Evolutionary conservation across 352 stramenopile species (phyloP).

Genomic region (Globisporangium iwayamae): DNA sequence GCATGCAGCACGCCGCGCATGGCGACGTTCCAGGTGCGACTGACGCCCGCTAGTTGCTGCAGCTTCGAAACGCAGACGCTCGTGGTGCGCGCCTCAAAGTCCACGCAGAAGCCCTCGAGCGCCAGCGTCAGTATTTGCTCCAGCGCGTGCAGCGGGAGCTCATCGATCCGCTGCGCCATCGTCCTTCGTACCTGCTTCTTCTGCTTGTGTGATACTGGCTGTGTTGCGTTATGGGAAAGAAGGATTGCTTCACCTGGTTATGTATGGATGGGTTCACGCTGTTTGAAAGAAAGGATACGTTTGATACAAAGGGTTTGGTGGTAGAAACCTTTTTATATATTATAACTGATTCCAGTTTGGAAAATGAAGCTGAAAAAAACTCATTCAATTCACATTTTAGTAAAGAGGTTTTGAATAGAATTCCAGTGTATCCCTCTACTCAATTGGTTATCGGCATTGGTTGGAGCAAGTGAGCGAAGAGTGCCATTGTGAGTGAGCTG

Average conservation of each 20-base stretch:
- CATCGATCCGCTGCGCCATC: slow-evolving; percentile 2
- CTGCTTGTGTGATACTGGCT: not conserved
- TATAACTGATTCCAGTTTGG: too few relatives aligned
- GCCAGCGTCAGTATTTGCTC: slow-evolving; percentile 10
- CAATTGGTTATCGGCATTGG: not conserved
- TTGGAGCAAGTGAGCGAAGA: not conserved
- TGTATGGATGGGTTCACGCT: not conserved
- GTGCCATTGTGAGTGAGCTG: not conserved
- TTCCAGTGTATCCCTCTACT: not conserved
- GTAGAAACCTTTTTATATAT: not conserved
- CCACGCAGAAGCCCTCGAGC: slow-evolving; percentile 3
- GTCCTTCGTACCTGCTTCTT: not conserved
- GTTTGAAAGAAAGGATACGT: too few relatives aligned
- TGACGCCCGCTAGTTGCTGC: slow-evolving; percentile 15
- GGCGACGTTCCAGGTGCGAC: slow-evolving; percentile 4
- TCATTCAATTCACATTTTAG: too few relatives aligned
- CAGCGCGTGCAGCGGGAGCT: slow-evolving; percentile 13
- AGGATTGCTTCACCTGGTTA: not conserved
- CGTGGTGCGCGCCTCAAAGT: not conserved
- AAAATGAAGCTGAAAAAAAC: too few relatives aligned
- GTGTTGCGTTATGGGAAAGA: not conserved
- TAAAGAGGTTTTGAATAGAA: too few relatives aligned
- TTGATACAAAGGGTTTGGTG: not conserved
- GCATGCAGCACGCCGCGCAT: slow-evolving; percentile 7
- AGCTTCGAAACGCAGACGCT: not conserved